A percentile compares a stretch with the other conserved stretches of the same genome.
Conservation (phyloP, 352 stramenopile species). For the Pythium rishiriense region DNA sequence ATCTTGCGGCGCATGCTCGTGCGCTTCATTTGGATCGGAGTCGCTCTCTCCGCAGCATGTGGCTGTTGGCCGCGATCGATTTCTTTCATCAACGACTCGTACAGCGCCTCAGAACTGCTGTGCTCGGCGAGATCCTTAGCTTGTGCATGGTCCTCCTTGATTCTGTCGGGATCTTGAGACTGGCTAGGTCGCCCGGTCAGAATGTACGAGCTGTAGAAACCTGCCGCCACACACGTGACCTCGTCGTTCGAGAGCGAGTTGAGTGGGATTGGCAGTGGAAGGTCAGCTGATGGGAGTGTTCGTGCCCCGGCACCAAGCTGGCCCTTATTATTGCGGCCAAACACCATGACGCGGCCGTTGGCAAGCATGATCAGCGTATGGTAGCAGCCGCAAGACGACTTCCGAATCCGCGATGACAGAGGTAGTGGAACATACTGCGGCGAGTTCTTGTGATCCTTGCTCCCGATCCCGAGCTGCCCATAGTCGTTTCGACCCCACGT, state of each 20-base stretch:
- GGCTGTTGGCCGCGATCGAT: constrained; percentile 59
- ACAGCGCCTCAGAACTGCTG: constrained; percentile 75
- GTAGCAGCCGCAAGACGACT: constrained; percentile 82
- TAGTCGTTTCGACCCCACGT: constrained; percentile 89
- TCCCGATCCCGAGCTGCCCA: constrained; percentile 83
- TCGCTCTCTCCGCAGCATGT: constrained; percentile 12
- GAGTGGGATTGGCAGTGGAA: constrained; percentile 74
- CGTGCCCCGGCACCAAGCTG: constrained; percentile 76
- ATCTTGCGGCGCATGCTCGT: constrained; percentile 50
- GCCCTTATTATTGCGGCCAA: constrained; percentile 88
- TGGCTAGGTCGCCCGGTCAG: constrained; percentile 70
- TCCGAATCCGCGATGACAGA: constrained; percentile 77
- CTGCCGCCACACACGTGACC: constrained; percentile 75
- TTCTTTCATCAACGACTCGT: constrained; percentile 87
- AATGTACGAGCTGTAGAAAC: constrained; percentile 90
- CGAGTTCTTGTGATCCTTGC: constrained; percentile 86
- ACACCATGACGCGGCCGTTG: constrained; percentile 84
- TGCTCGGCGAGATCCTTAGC: constrained; percentile 65
- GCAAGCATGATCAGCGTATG: constrained; percentile 77
- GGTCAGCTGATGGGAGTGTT: constrained; percentile 76
- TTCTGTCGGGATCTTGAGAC: constrained; percentile 30
- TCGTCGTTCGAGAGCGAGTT: constrained; percentile 82
- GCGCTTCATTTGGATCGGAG: constrained; percentile 48
- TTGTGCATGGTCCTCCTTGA: constrained; percentile 40
- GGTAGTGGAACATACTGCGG: constrained; percentile 78